These are phyloP conservation scores for Polytolypa hystricis DNA, from an alignment of 2,329 filamentous ascomycete species.

Conservation along the genomic window DNA sequence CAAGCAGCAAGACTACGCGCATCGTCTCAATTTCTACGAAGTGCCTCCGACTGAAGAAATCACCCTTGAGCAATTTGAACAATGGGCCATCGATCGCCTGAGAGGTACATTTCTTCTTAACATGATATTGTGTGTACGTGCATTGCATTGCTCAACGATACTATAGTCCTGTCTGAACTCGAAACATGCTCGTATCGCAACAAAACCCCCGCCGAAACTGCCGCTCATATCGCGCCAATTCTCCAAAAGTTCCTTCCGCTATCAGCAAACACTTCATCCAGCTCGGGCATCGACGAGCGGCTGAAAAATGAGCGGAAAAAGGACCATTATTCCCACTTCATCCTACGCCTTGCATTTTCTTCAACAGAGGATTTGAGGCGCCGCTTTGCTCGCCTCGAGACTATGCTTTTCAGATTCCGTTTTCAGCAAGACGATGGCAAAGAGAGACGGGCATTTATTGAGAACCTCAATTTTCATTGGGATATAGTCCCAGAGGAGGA, in stretches of 20 bases:
- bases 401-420: slow-evolving; percentile 75
- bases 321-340: slow-evolving; percentile 97
- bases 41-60: slow-evolving; percentile 86
- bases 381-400: slow-evolving; percentile 77
- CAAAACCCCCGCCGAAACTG: slow-evolving; percentile 70
- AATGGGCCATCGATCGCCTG: slow-evolving; percentile 92
- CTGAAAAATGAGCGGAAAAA: slow-evolving; percentile 70
- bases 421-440: slow-evolving; percentile 63
- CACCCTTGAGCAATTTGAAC: slow-evolving; percentile 92
- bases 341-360: slow-evolving; percentile 83
- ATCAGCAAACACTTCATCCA: slow-evolving; percentile 58
- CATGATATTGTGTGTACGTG: not conserved
- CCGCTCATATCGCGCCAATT: slow-evolving; percentile 70
- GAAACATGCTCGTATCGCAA: slow-evolving; percentile 96
- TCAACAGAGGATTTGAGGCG: slow-evolving; percentile 81
- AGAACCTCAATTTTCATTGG: slow-evolving; percentile 69
- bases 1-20: slow-evolving; percentile 66
- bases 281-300: slow-evolving; percentile 37
- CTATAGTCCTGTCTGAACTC: slow-evolving; percentile 38
- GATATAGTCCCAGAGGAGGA: slow-evolving; percentile 72
- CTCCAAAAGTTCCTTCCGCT: slow-evolving; percentile 80
- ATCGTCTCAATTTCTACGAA: slow-evolving; percentile 86
- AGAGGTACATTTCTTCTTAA: slow-evolving; percentile 46
- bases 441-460: slow-evolving; percentile 67
- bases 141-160: not conserved